Base-by-base conservation (phyloP, 805 yeast genomes). In the Komagataella ulmi region DNA sequence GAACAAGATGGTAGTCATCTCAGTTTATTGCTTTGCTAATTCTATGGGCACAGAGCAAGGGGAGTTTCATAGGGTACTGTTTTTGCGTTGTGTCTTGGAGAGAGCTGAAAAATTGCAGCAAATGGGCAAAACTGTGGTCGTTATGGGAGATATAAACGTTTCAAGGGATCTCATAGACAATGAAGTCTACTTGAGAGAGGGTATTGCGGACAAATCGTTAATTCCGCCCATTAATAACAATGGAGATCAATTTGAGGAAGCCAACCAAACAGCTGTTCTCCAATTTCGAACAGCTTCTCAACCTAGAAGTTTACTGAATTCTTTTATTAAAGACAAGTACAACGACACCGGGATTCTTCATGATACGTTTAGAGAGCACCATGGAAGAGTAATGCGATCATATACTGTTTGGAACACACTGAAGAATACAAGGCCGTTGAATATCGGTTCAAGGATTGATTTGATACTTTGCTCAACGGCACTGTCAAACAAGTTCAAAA, bases 391-490 rank as follows among this genome's bases (percentile, higher is more conserved):
- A 49, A 61, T 76, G 59, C 80, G 77, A 19, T 72, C 89, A 77
- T 93, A 85, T 61, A 89, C 97, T 0, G 93, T 90, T 48, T 91
- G 99, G 99, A 90, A 89, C 64, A 85, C 89, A 1, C 65, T 81
- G 57, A 76, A 78, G 50, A 85, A 85, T 57, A 76, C 85, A 18
- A 68, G 99, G 30, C 89, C 93, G 1, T 71, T 83, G 1, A 91
- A 91, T 61, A 85, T 75, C 64, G 97, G 99, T 0, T 85, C 97
- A 1, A 71, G 99, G 51, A 83, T 91, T 21, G 99, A 91, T 63
- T 75, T 83, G 57, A 81, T 91, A 5, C 63, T 89, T 6, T 65
- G 76, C 0, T 75, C 84, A 23, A 55, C 65, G 7, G 57, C 56
- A 0, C 54, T 84, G 48, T 58, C 67, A 3, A 51, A 60, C 0